phyloP scores from a whole-genome alignment of 148 eudicot genomes.

The Rhododendron griersonianum region DNA sequence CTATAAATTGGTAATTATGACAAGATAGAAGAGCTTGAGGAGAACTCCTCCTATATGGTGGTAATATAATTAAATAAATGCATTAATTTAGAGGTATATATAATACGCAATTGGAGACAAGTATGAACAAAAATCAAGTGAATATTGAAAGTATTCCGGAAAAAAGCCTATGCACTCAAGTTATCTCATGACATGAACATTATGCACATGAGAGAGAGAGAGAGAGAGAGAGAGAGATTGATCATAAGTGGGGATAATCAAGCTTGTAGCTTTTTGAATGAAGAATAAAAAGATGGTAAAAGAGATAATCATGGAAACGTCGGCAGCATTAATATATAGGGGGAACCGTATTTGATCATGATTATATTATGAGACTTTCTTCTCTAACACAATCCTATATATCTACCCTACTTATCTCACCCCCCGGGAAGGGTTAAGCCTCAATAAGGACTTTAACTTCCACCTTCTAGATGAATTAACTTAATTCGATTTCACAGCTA shows the following conservation, averaged over 20 bases:
- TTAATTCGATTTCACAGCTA: not conserved
- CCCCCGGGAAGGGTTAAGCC: not conserved
- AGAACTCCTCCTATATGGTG: not conserved
- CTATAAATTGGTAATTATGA: not conserved
- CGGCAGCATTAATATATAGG: not conserved
- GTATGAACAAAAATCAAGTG: not conserved
- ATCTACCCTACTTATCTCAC: not conserved
- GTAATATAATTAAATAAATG: not conserved
- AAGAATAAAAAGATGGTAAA: not conserved
- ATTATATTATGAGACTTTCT: not conserved
- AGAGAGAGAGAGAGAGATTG: not conserved
- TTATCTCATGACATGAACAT: not conserved
- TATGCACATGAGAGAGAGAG: not conserved
- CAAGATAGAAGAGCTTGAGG: not conserved
- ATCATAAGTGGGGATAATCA: not conserved
- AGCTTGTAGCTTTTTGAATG: not conserved
- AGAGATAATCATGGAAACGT: conserved; percentile 13
- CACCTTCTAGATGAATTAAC: not conserved
- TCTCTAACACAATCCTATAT: not conserved
- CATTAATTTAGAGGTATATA: not conserved
- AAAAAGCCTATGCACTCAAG: not conserved
- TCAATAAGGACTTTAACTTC: not conserved
- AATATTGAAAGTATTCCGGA: not conserved
- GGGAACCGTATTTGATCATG: not conserved
- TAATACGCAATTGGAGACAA: not conserved